Conservation (phyloP, 176 grass and related monocot species). For the Oryza glaberrima region DNA sequence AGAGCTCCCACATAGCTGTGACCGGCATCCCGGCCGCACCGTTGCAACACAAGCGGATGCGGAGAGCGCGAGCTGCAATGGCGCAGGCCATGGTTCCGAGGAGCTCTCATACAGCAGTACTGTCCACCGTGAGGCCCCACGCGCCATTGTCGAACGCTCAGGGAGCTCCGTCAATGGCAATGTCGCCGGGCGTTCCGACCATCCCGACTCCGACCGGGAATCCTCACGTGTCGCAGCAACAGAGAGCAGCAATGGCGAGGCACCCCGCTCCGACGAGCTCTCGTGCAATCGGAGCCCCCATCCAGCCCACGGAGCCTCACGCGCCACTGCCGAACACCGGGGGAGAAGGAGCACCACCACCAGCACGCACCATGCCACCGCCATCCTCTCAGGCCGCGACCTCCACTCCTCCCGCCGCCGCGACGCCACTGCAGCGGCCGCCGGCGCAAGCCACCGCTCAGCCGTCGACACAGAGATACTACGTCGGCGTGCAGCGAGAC, state of each 20-base stretch:
- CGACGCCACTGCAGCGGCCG: not conserved
- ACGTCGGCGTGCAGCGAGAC: slow-evolving; percentile 16
- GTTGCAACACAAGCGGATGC: not conserved
- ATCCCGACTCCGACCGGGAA: not conserved
- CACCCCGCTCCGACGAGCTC: not conserved
- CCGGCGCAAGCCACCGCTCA: not conserved
- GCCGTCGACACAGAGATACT: not conserved
- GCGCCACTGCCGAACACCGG: not conserved
- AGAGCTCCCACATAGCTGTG: not conserved
- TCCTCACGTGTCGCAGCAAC: not conserved
- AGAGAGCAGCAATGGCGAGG: not conserved
- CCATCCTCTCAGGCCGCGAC: not conserved
- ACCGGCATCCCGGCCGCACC: not conserved
- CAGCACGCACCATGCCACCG: not conserved
- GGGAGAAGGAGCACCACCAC: not conserved
- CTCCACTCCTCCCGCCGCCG: not conserved
- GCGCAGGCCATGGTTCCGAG: not conserved
- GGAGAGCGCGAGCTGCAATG: not conserved
- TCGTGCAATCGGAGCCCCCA: not conserved
- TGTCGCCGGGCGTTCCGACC: not conserved
- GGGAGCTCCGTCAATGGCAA: not conserved
- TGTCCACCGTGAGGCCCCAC: not conserved
- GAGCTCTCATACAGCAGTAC: not conserved
- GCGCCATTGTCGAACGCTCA: not conserved
- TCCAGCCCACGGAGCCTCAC: not conserved